Percentiles rank a stretch among this genome's conserved stretches.
Conservation (phyloP, 2,329 filamentous ascomycete genomes). For the Epichloe scottii region DNA sequence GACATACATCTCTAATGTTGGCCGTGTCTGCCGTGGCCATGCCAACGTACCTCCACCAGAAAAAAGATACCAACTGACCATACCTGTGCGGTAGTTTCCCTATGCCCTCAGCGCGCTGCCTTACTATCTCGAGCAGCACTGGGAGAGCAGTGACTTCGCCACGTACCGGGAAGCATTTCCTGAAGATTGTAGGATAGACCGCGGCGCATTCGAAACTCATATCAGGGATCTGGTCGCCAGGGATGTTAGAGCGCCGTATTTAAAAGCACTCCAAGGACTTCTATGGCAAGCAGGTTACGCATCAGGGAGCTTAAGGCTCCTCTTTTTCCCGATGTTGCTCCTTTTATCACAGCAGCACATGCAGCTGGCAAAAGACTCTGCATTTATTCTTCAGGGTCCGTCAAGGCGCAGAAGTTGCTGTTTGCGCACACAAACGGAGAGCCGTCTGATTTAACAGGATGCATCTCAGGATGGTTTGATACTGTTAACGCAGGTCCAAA, state of each 20-base stretch:
- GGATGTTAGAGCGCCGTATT: slow-evolving; percentile 64
- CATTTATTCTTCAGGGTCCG: slow-evolving; percentile 74
- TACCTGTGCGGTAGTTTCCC: slow-evolving; percentile 46
- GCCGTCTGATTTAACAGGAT: slow-evolving; percentile 43
- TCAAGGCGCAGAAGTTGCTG: slow-evolving; percentile 68
- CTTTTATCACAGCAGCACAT: slow-evolving; percentile 48
- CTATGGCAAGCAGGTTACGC: slow-evolving; percentile 67
- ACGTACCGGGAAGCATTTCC: slow-evolving; percentile 63
- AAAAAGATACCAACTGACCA: not conserved
- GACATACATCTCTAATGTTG: not conserved
- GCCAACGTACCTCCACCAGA: not conserved
- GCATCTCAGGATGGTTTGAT: slow-evolving; percentile 61
- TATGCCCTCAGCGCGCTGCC: slow-evolving; percentile 60
- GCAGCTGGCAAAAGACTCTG: slow-evolving; percentile 44
- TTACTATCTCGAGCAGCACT: slow-evolving; percentile 49
- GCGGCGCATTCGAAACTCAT: slow-evolving; percentile 49
- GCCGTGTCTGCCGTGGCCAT: not conserved
- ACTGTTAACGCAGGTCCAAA: slow-evolving; percentile 72
- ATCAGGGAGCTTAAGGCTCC: slow-evolving; percentile 55
- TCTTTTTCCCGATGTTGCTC: slow-evolving; percentile 62
- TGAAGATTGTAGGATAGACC: slow-evolving; percentile 44
- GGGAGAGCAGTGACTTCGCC: slow-evolving; percentile 52
- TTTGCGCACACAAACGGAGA: slow-evolving; percentile 54
- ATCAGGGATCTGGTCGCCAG: slow-evolving; percentile 56
- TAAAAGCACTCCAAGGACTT: slow-evolving; percentile 70